Evolutionary conservation across 208 protist genomes (phyloP), one percentile per base, ranked within the genome.

Genomic region (Sergeia podlipaevii): DNA sequence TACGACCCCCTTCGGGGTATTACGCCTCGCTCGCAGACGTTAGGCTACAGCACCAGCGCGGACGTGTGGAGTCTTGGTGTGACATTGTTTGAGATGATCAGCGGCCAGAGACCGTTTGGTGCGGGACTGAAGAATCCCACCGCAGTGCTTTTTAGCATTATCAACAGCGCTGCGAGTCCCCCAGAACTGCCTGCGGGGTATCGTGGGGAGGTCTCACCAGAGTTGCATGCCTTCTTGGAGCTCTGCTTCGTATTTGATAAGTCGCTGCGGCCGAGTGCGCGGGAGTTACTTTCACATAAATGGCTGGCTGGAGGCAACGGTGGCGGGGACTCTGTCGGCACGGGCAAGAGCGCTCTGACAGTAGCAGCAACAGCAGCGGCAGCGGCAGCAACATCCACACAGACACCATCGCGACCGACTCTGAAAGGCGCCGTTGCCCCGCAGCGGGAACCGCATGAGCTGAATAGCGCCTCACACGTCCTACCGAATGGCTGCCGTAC

Each of bases 21-120:
- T 26, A 26, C 67, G 60, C 20, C 28, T 48, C 1, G 42, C 47
- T 5, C 29, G 27, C 33, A 42, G 27, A 23, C 42, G 24, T 26
- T 59, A 21, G 80, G 83, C 30, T 95, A 90, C 70, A 86, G 76
- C 28, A 89, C 78, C 1, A 53, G 76, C 13, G 84, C 84, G 0
- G 88, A 95, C 47, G 85, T 95, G 29, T 95, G 88, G 85, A 89
- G 81, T 32, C 60, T 90, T 29, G 88, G 88, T 15, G 83, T 86
- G 11, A 92, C 83, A 10, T 73, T 91, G 28, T 94, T 74, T 58
- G 87, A 94, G 67, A 89, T 94, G 83, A 64, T 91, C 45, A 82
- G 69, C 23, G 87, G 87, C 28, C 44, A 47, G 28, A 70, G 74
- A n/a, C 87, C 87, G 1, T 94, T 91, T 43, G 86, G 77, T 4